Evolutionary conservation across 1,139 yeast species (phyloP), one percentile per base, ranked within the genome.

Genomic region (Suhomyces chickasaworum): DNA sequence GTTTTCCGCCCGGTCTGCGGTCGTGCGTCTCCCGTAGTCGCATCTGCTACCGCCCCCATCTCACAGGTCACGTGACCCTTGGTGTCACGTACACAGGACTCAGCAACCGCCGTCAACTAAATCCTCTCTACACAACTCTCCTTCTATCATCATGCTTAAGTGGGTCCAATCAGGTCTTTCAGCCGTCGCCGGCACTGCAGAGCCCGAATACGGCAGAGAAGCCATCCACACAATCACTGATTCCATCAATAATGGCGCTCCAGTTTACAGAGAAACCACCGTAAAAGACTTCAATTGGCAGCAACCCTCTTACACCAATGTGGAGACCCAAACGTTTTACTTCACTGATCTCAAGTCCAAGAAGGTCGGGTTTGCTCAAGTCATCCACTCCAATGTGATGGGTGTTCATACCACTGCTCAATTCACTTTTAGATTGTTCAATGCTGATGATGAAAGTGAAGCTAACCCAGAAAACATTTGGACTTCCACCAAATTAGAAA

Each of bases 181-280:
- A 17, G 93, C 95, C 5, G 93, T 90, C 39, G 95, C 97, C 7
- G 99, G 99, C 43, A 82, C 96, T 15, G 96, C 97, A 2, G 99
- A 93, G 68, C 99, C 99, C 22, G 96, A 87, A 63, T 93, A 93
- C 61, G 99, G 99, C 44, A 79, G 85, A 40, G 96, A 85, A 46
- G 95, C 96, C 41, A 89, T 93, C 57, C 91, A 86, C 60, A 80
- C 97, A n/a, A 81, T 90, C 48, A 80, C 86, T 37, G 82, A 78
- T 37, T 71, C 84, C 43, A 81, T 86, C 46, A 34, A 29, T 34
- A 39, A 38, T 5, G 69, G 73, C 45, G 73, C 69, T 52, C 70
- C 71, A 49, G 57, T 63, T 20, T 65, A 57, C 42, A 60, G 79
- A 50, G 78, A 73, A 42, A 80, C 95, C 37, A 71, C 77, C 5